Evolutionary conservation across 306 rosid species (phyloP).

Genomic region (Abrus pulchellus): DNA sequence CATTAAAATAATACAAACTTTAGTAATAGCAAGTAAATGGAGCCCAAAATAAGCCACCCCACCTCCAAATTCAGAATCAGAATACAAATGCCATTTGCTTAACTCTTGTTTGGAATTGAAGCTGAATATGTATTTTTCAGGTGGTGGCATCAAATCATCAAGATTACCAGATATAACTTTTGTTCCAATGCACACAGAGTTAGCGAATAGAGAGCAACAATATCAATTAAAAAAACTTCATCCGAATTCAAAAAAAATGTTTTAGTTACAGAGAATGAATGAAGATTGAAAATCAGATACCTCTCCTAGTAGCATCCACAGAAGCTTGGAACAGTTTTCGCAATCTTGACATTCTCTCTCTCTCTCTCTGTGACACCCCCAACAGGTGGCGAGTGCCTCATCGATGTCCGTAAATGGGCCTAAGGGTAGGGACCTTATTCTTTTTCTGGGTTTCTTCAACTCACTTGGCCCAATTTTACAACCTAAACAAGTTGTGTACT

Average conservation of each 20-base stretch:
- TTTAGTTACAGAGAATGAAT: conserved; percentile 7
- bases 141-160: conserved; percentile 93
- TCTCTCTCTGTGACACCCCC: background rate
- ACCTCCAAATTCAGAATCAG: conserved; percentile 96
- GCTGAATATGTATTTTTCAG: conserved; percentile 78
- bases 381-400: conserved; percentile 4
- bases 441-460: background rate
- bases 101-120: conserved; percentile 86
- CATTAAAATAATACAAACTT: conserved; percentile 17
- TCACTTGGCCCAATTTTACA: background rate
- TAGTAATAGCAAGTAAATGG: background rate
- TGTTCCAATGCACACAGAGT: conserved; percentile 41
- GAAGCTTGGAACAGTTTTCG: conserved; percentile 79
- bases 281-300: conserved; percentile 39
- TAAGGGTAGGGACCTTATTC: background rate
- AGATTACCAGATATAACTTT: conserved; percentile 70
- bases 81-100: conserved; percentile 90
- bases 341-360: conserved; percentile 74
- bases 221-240: background rate
- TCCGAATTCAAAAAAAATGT: background rate
- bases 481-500: too few species aligned
- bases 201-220: background rate
- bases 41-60: background rate
- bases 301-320: conserved; percentile 82
- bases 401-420: conserved; percentile 34